These are phyloP conservation scores for Ceratocystis cacaofunesta DNA, from an alignment of 2,329 filamentous ascomycete species.

Conservation along the genomic window DNA sequence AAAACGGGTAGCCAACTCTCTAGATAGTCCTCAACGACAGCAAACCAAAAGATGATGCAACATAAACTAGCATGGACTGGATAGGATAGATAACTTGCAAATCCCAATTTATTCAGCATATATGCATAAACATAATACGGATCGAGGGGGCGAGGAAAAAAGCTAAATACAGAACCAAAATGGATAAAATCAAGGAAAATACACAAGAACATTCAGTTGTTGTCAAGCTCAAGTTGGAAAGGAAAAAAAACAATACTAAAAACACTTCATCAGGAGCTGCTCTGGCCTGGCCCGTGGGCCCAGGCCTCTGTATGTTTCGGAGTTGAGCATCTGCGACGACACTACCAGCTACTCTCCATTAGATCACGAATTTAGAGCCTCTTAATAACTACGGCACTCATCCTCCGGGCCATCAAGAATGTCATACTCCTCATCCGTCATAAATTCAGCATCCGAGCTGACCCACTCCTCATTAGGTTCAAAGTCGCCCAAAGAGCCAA, in stretches of 20 bases:
- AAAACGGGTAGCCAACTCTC: too few species aligned
- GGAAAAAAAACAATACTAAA: not conserved
- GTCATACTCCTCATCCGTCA: constrained; percentile 97
- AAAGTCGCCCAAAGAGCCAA: constrained; percentile 32
- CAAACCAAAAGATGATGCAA: too few species aligned
- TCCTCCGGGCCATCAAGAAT: constrained; percentile 91
- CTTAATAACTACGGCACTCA: constrained; percentile 45
- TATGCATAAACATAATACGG: not conserved
- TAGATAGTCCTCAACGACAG: too few species aligned
- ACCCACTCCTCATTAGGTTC: constrained; percentile 47
- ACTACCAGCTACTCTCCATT: not conserved
- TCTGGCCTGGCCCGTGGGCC: not conserved
- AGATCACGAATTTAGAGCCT: not conserved
- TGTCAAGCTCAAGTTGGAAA: not conserved
- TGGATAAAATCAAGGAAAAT: not conserved
- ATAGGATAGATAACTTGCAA: not conserved
- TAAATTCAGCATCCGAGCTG: constrained; percentile 57
- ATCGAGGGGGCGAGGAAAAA: not conserved
- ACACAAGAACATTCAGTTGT: not conserved
- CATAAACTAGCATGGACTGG: not conserved
- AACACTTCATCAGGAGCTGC: not conserved
- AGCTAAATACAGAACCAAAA: not conserved
- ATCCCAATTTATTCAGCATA: not conserved
- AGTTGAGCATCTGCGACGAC: not conserved
- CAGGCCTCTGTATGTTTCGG: not conserved